Conservation (phyloP, 176 grass and related monocot species). For the Oryza australiensis region DNA sequence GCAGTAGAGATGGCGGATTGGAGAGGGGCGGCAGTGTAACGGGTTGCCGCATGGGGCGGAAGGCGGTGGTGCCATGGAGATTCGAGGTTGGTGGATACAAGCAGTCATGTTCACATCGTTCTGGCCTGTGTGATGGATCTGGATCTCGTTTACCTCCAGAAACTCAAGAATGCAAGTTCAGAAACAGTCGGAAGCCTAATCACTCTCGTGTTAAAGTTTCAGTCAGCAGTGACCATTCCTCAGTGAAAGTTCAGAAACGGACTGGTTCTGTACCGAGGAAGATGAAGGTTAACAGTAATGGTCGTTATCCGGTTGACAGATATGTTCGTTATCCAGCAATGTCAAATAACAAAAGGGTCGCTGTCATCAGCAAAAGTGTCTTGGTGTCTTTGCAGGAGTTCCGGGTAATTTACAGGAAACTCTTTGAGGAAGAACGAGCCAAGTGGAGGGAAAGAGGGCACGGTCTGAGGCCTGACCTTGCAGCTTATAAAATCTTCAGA, state of each 20-base stretch:
- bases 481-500: conserved; percentile 55
- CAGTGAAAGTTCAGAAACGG: neutral
- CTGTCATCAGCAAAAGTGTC: conserved; percentile 36
- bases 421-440: conserved; percentile 46
- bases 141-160: neutral
- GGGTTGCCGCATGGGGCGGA: conserved; percentile 40
- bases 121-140: neutral
- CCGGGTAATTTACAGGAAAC: conserved; percentile 48
- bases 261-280: neutral
- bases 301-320: neutral
- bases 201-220: conserved; percentile 18
- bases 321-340: neutral
- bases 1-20: neutral
- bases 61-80: conserved; percentile 52
- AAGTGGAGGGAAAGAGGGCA: conserved; percentile 27
- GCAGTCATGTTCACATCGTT: conserved; percentile 29
- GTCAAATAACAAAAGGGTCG: conserved; percentile 5
- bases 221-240: conserved; percentile 13
- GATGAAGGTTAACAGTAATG: neutral
- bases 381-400: conserved; percentile 51
- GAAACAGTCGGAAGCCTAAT: neutral
- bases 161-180: neutral
- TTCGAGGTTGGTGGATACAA: conserved; percentile 48
- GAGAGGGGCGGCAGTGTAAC: neutral
- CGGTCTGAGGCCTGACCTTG: conserved; percentile 32